phyloP scores from a whole-genome alignment of 1,139 yeast genomes.

The Yamadazyma atmosphaerica region DNA sequence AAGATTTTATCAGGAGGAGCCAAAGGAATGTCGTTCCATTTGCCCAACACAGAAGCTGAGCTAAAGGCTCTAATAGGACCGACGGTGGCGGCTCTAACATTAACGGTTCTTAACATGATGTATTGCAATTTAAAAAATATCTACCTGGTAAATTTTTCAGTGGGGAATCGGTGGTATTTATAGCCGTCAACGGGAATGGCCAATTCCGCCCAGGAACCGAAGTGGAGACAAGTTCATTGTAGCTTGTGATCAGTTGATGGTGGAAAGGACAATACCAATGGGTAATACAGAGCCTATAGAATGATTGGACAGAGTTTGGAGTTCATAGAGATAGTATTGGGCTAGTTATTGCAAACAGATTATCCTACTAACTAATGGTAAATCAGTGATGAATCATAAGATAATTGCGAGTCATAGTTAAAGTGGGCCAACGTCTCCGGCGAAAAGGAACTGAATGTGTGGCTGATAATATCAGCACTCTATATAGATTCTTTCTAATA shows the following conservation, averaged over 20 bases:
- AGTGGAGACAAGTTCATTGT: not conserved
- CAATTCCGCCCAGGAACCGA: slow-evolving; percentile 7
- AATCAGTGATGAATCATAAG: not conserved
- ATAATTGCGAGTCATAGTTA: not conserved
- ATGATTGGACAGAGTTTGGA: not conserved
- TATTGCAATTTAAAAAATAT: too few species aligned
- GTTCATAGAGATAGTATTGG: not conserved
- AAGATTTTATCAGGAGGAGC: slow-evolving; percentile 77
- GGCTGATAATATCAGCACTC: too few species aligned
- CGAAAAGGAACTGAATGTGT: too few species aligned
- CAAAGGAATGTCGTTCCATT: slow-evolving; percentile 50
- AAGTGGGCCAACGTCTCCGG: not conserved
- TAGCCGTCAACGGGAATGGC: slow-evolving; percentile 10
- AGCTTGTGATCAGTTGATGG: too few species aligned
- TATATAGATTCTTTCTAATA: not conserved
- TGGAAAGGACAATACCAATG: not conserved
- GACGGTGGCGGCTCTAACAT: not conserved
- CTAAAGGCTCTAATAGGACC: slow-evolving; percentile 14
- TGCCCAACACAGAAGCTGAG: slow-evolving; percentile 15
- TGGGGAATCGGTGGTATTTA: slow-evolving; percentile 6
- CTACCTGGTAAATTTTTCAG: too few species aligned
- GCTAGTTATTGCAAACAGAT: not conserved
- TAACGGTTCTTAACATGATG: slow-evolving; percentile 3
- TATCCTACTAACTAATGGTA: too few species aligned
- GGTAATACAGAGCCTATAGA: not conserved